Evolutionary conservation across 768 basidiomycete species (phyloP), one percentile per base, ranked within the genome.

Genomic region (Dacryopinax primogenitus): DNA sequence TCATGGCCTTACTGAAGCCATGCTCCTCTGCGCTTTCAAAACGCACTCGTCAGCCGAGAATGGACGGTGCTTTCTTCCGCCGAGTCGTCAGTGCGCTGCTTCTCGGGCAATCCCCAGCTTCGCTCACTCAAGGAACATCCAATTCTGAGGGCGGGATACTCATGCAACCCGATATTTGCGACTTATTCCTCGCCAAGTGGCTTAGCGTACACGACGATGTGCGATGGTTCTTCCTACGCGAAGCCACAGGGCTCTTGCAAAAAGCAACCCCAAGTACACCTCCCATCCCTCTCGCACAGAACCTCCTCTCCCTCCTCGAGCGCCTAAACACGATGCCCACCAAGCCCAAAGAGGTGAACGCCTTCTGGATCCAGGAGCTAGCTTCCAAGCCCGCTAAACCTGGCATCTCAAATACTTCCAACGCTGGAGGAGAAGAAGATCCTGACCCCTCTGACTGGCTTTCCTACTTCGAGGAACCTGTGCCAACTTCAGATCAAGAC

Each of bases 191-290:
- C 64, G 80, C 82, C 58, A 85, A 81, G 15, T 93, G 87, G 85
- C 80, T 90, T 69, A 85, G 83, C 68, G 83, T 87, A 4, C 71
- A 88, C 72, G 88, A 91, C 70, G 92, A 95, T 70, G 77, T 94
- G 33, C 83, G 92, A 66, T 94, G 88, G 88, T 90, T 88, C 77
- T 92, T 92, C 77, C 80, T 95, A 34, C 82, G 87, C 44, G 88
- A 92, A 28, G 68, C 70, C 32, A 71, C 79, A 87, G 69, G 68
- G 26, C 69, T 72, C 70, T 66, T 72, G 71, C 66, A 69, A 72
- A 71, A 69, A 75, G 73, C 74, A 77, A 74, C 70, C 11, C 67
- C 1, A 26, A 63, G 62, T 67, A 69, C 28, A 61, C 69, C 51
- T 39, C 67, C 13, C 13, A 30, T 21, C 11, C 74, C 71, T 76